Evolutionary conservation across 176 grass and related monocot species (phyloP), one percentile per base, ranked within the genome.

Genomic region (Lolium perenne): DNA sequence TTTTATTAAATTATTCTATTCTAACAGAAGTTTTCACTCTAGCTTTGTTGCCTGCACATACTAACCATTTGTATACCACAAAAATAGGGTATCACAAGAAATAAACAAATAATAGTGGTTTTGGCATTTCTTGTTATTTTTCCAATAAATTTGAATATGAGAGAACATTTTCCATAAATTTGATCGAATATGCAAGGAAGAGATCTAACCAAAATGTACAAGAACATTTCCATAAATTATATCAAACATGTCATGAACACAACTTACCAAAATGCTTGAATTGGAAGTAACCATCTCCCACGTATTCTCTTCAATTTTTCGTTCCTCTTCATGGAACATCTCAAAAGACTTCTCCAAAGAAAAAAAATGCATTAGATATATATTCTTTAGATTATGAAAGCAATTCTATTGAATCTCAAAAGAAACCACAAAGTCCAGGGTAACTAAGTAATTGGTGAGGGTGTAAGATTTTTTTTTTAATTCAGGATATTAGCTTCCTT

Each of bases 261-360:
- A 70, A 69, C 66, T 69, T 40, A 70, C 38, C 67, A 70, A 70
- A 70, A 70, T 70, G 67, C 67, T 70, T 70, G 35, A 8, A 70
- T 70, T 70, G 38, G 67, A 70, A 43, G 38, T n/a, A 70, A 70
- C 7, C 67, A 70, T 70, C 38, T 70, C 38, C 67, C 3, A 10
- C 8, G 38, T 70, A 70, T 70, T 41, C 38, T 70, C 38, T 20
- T 70, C 38, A 20, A 70, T 70, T 70, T 41, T 43, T 16, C 7
- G 7, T 40, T n/a, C 17, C 38, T 70, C 67, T 2, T 70, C 17
- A 7, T 70, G 18, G 38, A 70, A 41, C 67, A 70, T 70, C 38
- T 70, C 38, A 43, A 9, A 1, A 18, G 67, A 20, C 67, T 70
- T 18, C 17, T 41, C 38, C 8, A 9, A 40, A 32, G 13, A 66